Percentiles rank a stretch among this genome's conserved stretches.
Conservation (phyloP, 495 filamentous ascomycete species). For the Neurospora sp. region DNA sequence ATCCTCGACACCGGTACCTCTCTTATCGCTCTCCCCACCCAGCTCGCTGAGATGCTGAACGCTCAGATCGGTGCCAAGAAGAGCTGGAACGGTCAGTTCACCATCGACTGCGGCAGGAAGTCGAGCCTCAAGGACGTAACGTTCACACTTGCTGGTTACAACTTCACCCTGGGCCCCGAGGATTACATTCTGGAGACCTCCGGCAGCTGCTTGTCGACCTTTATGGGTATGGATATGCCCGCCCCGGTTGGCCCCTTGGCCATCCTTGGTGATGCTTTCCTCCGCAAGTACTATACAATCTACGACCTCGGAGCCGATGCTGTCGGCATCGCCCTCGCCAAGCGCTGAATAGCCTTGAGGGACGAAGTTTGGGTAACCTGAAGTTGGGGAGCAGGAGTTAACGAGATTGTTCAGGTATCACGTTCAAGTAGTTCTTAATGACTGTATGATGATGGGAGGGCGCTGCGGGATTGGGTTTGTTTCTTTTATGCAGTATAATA, state of each 20-base stretch:
- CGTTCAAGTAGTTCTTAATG: neutral
- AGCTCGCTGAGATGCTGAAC: conserved; percentile 93
- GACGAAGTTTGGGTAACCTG: neutral
- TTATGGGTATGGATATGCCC: conserved; percentile 98
- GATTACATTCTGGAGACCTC: conserved; percentile 97
- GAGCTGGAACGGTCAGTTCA: conserved; percentile 90
- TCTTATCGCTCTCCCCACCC: conserved; percentile 86
- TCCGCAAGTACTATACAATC: conserved; percentile 93
- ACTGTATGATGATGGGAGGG: neutral
- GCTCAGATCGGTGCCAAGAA: conserved; percentile 97
- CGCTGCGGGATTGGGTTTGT: neutral
- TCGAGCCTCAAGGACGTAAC: conserved; percentile 75
- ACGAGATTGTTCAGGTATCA: neutral
- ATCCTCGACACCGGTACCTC: conserved; percentile 99
- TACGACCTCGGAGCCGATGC: conserved; percentile 81
- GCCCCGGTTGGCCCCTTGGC: conserved; percentile 85
- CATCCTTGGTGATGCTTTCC: conserved; percentile 95
- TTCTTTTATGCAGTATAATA: neutral
- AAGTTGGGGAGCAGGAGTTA: neutral
- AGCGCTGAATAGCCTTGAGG: conserved; percentile 24
- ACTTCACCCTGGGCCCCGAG: conserved; percentile 79
- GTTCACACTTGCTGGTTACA: conserved; percentile 76
- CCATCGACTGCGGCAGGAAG: conserved; percentile 78
- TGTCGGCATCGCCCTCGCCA: conserved; percentile 81
- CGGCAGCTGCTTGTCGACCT: conserved; percentile 90